These are phyloP conservation scores for Entomophthora muscae DNA, from an alignment of 371 early-diverging fungal species.

Conservation along the genomic window DNA sequence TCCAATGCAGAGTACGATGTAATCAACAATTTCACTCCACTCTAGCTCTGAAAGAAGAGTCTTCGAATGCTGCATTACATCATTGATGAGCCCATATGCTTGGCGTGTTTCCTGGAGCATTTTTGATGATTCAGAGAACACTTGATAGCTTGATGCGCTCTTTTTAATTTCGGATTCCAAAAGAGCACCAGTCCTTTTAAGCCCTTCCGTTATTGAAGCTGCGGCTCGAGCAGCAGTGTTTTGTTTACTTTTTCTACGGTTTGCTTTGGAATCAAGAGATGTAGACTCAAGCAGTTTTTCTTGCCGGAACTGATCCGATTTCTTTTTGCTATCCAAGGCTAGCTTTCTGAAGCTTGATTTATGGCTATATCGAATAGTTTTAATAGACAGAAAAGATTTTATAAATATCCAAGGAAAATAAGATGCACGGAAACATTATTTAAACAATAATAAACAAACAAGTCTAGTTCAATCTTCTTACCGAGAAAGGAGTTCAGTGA, in stretches of 20 bases:
- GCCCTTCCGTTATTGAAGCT: not conserved
- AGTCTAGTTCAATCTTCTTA: not conserved
- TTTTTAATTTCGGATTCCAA: not conserved
- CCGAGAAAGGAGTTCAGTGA: no score
- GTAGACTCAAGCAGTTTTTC: not conserved
- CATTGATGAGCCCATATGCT: not conserved
- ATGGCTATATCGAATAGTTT: not conserved
- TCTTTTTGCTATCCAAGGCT: not conserved
- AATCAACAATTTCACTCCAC: not conserved
- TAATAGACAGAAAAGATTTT: not conserved
- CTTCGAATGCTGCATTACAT: not conserved
- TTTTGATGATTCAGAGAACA: not conserved
- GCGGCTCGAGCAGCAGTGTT: not conserved
- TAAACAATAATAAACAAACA: not conserved
- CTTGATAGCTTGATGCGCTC: not conserved
- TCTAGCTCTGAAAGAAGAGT: not conserved
- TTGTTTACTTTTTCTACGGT: not conserved
- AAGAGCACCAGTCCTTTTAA: not conserved
- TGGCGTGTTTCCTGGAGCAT: not conserved
- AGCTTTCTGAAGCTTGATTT: not conserved
- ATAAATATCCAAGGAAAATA: not conserved
- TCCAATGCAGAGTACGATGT: not conserved
- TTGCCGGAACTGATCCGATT: not conserved
- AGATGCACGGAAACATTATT: not conserved
- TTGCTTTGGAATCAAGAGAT: not conserved